Evolutionary conservation across 345 rosid species (phyloP).

Genomic region (Clarkia xantiana): DNA sequence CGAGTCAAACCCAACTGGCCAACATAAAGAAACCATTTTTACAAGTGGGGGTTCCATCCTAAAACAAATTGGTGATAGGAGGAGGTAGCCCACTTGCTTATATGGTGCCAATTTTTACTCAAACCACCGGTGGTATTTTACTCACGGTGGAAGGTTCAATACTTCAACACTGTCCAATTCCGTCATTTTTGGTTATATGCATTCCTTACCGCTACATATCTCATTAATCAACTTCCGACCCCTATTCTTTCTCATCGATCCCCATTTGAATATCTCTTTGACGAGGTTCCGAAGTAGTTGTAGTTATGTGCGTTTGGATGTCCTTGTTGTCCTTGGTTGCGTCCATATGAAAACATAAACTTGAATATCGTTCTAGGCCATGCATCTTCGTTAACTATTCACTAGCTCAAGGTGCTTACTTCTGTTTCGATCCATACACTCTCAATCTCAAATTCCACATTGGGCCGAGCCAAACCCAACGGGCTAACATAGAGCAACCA

Average conservation of each 20-base stretch:
- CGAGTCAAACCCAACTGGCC: too few relatives aligned
- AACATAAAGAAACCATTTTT: too few relatives aligned
- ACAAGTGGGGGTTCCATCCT: too few relatives aligned
- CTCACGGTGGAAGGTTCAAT: too few relatives aligned
- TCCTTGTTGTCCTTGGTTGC: slow-evolving; percentile 2
- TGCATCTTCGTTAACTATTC: neutral
- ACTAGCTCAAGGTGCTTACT: neutral
- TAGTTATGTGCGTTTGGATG: neutral
- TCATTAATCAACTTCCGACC: slow-evolving; percentile 1
- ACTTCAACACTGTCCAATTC: too few relatives aligned
- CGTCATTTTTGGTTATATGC: slow-evolving; percentile 1
- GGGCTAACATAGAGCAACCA: too few relatives aligned
- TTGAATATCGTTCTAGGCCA: neutral
- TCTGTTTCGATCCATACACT: neutral
- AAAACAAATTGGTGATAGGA: too few relatives aligned
- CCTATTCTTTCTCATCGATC: neutral
- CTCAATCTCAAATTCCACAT: too few relatives aligned
- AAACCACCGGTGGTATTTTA: too few relatives aligned
- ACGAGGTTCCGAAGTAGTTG: neutral
- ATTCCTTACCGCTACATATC: neutral
- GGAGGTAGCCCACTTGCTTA: too few relatives aligned
- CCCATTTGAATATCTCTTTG: neutral
- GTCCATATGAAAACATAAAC: neutral
- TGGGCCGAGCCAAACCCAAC: too few relatives aligned
- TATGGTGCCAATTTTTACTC: too few relatives aligned